Evolutionary conservation across 2,329 filamentous ascomycete genomes (phyloP).

Genomic region (Trichophyton simii): DNA sequence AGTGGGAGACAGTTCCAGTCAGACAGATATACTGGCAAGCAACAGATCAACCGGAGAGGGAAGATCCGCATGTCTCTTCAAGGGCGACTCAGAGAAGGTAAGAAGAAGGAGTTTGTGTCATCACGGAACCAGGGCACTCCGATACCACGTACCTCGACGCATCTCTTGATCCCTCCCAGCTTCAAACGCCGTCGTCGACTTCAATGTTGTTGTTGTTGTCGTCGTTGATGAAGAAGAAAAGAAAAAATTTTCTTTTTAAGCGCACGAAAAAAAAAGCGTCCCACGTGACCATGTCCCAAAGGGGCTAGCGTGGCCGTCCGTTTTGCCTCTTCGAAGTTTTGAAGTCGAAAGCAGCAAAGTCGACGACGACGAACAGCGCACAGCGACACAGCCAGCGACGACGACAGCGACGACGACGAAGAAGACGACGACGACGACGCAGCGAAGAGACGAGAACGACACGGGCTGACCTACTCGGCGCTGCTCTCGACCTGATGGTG

Average conservation of each 20-base stretch:
- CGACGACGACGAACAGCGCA: too few species aligned
- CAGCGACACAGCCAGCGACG: background rate
- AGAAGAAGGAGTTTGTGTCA: constrained; percentile 43
- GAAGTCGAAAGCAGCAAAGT: background rate
- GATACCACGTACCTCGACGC: background rate
- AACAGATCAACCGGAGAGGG: constrained; percentile 53
- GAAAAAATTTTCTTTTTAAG: constrained; percentile 7
- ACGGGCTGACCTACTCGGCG: background rate
- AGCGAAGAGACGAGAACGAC: background rate
- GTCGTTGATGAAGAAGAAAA: constrained; percentile 12
- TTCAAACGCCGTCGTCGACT: constrained; percentile 28
- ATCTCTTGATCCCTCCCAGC: background rate
- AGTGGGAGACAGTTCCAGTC: constrained; percentile 26
- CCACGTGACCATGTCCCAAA: constrained; percentile 1
- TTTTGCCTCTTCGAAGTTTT: background rate
- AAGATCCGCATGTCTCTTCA: constrained; percentile 52
- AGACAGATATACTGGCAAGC: constrained; percentile 63
- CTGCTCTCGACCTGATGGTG: background rate
- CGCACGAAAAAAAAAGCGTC: background rate
- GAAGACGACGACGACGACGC: background rate
- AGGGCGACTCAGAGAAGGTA: constrained; percentile 49
- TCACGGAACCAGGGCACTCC: background rate
- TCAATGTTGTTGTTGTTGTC: constrained; percentile 33
- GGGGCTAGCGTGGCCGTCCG: background rate
- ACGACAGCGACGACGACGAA: background rate